Evolutionary conservation across 768 basidiomycete genomes (phyloP), one percentile per base, ranked within the genome.

Genomic region (Dacryopinax spathularia): DNA sequence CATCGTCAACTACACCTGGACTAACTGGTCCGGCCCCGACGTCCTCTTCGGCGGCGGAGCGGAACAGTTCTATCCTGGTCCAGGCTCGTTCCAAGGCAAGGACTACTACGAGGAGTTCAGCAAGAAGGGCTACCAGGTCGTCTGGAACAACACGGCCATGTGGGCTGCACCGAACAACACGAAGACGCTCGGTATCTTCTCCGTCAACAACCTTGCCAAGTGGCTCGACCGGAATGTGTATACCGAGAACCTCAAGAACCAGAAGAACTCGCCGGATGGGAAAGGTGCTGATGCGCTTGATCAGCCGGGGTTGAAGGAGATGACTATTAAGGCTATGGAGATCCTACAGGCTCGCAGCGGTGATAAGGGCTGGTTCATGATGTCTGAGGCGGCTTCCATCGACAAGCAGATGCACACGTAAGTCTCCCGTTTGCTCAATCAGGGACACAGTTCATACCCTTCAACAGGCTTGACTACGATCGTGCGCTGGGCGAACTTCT

Each of bases 301-400:
- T 67, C 72, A 70, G 43, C 75, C 76, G 2, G 75, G 76, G 36
- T 70, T 77, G 36, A 75, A 73, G 62, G 71, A 75, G 2, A 76
- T 77, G 75, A 76, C 76, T 22, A 65, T 75, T 64, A 76, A 76
- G 67, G 75, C 75, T 0, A 69, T 76, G 63, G 74, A 76, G 62
- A 73, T 77, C 39, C 69, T 77, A 9, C 61, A 64, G 39, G 65
- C 69, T 2, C 71, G 74, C 62, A 60, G 72, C 63, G 68, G 69
- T 33, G 65, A 69, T 60, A 72, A 71, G 60, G 72, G 72, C n/a
- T 76, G 70, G 67, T 70, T 73, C 66, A 59, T 75, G 37, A 73
- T 76, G 73, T 71, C 70, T 22, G 75, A 76, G 66, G 75, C 75
- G 6, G 75, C 75, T 10, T 66, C 65, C 0, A 70, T 73, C 64